A percentile compares a stretch with the other conserved stretches of the same genome.
Conservation (phyloP, 73 alveolate genomes). For the Durusdinium trenchii region DNA sequence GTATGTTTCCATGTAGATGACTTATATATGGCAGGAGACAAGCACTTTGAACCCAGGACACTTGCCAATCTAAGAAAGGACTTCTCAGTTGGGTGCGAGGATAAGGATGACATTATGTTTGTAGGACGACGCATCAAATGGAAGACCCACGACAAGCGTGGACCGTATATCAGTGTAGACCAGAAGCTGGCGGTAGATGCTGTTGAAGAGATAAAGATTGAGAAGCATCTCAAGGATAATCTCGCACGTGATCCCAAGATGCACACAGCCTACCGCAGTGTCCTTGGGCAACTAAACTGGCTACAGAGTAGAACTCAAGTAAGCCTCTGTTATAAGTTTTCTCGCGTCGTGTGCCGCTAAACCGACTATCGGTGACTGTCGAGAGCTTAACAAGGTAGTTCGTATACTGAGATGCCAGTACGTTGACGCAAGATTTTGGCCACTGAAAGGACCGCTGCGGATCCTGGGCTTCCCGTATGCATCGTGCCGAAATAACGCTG, state of each 20-base stretch:
- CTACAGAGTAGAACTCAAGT: conserved; percentile 16
- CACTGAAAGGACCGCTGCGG: not conserved
- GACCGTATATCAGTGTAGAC: not conserved
- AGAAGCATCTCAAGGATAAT: not conserved
- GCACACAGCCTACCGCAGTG: not conserved
- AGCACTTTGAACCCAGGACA: not conserved
- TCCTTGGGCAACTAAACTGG: conserved; percentile 36
- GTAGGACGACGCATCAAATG: conserved; percentile 3
- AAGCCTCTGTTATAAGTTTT: not conserved
- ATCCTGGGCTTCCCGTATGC: conserved; percentile 35
- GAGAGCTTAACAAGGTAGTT: conserved; percentile 12
- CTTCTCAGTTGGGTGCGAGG: not conserved
- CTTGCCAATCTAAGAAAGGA: not conserved
- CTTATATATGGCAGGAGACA: conserved; percentile 2
- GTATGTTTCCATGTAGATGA: conserved; percentile 23
- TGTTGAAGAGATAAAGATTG: not conserved
- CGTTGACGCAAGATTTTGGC: conserved; percentile 21
- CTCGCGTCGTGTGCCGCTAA: not conserved
- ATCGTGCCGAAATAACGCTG: not conserved
- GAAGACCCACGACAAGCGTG: conserved; percentile 27
- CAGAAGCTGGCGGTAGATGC: conserved; percentile 17
- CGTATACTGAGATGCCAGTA: not conserved
- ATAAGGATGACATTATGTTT: not conserved
- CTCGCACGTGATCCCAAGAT: not conserved
- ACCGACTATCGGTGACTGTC: not conserved